Percentiles rank a stretch among this genome's conserved stretches.
These are phyloP conservation scores for Cordyceps militaris DNA, from an alignment of 2,329 filamentous ascomycete species.

Conservation along the genomic window DNA sequence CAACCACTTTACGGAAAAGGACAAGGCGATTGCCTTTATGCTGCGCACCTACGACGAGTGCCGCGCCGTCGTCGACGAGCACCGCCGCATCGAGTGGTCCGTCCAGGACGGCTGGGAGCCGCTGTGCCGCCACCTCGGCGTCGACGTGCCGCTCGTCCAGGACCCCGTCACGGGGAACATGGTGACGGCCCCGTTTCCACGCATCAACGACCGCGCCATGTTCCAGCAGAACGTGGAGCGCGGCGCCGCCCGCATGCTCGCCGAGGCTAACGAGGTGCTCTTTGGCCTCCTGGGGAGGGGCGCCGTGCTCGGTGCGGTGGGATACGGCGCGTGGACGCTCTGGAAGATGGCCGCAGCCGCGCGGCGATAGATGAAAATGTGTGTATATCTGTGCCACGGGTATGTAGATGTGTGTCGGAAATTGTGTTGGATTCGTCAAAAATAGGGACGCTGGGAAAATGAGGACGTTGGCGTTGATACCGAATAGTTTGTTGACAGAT, in stretches of 20 bases:
- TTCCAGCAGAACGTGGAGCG: conserved; percentile 9
- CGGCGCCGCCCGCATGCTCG: conserved; percentile 7
- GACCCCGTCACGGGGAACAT: conserved; percentile 21
- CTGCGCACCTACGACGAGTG: conserved; percentile 31
- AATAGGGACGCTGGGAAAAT: too few relatives aligned
- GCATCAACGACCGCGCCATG: conserved; percentile 17
- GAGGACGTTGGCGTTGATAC: too few relatives aligned
- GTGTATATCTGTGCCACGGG: too few relatives aligned
- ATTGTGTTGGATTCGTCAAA: too few relatives aligned
- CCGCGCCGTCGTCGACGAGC: conserved; percentile 25
- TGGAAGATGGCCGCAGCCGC: neutral
- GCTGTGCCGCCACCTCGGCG: conserved; percentile 32
- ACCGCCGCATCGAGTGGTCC: conserved; percentile 31
- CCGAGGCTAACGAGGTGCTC: neutral
- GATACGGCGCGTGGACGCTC: neutral
- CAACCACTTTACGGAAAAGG: conserved; percentile 27
- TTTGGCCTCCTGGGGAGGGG: neutral
- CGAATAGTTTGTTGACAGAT: too few relatives aligned
- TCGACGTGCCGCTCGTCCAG: conserved; percentile 28
- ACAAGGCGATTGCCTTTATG: conserved; percentile 32
- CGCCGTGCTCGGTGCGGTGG: neutral
- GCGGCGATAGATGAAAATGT: neutral
- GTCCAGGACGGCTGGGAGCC: conserved; percentile 35
- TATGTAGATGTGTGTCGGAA: too few relatives aligned
- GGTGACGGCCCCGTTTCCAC: conserved; percentile 17